These are phyloP conservation scores for Starmera quercuum DNA, from an alignment of 805 yeast genomes.

Conservation along the genomic window DNA sequence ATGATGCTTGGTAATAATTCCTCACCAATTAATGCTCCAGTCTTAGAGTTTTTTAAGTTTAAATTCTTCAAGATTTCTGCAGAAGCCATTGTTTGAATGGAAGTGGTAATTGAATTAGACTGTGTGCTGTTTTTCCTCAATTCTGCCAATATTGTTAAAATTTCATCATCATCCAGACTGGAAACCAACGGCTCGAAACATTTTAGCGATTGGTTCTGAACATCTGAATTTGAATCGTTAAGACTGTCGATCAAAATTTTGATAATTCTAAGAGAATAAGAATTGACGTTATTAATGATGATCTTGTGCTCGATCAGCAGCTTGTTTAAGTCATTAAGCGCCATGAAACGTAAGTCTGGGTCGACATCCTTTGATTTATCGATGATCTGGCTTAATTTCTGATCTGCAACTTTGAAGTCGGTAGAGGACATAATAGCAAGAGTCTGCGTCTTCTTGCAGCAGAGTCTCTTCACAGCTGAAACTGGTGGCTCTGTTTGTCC, in stretches of 20 bases:
- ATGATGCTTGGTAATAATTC: slow-evolving; percentile 32
- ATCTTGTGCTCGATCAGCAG: slow-evolving; percentile 23
- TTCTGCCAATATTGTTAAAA: slow-evolving; percentile 10
- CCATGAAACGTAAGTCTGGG: slow-evolving; percentile 82
- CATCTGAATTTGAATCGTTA: slow-evolving; percentile 60
- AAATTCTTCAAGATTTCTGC: slow-evolving; percentile 18
- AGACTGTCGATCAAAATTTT: slow-evolving; percentile 36
- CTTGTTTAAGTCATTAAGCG: slow-evolving; percentile 62
- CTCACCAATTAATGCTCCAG: slow-evolving; percentile 24
- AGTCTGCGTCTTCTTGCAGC: slow-evolving; percentile 2
- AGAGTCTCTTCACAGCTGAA: too few relatives aligned
- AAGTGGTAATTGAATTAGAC: slow-evolving; percentile 19
- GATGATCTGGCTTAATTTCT: slow-evolving; percentile 18
- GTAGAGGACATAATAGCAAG: too few relatives aligned
- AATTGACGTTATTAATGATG: slow-evolving; percentile 20
- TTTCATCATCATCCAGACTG: slow-evolving; percentile 17
- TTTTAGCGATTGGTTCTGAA: slow-evolving; percentile 66
- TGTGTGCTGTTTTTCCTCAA: slow-evolving; percentile 13
- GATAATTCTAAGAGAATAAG: slow-evolving; percentile 27
- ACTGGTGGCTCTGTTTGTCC: not conserved
- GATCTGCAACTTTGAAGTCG: slow-evolving; percentile 22
- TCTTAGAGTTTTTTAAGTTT: slow-evolving; percentile 15
- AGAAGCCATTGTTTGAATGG: slow-evolving; percentile 20
- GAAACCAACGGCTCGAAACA: slow-evolving; percentile 36
- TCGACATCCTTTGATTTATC: slow-evolving; percentile 58